Base-by-base conservation (phyloP, 805 yeast genomes). In the Ogataea naganishii region DNA sequence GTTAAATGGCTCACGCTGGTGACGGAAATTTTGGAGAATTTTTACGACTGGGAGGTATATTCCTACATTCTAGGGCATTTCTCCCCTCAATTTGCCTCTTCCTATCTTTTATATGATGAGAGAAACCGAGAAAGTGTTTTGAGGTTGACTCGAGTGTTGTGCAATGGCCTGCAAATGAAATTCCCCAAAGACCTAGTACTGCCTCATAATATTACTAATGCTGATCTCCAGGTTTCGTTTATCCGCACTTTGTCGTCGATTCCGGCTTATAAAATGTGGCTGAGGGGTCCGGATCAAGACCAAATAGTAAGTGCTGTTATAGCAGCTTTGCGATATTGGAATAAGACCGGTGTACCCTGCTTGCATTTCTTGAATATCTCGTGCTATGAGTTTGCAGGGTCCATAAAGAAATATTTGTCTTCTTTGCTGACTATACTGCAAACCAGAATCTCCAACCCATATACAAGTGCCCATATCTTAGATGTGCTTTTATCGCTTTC, bases 311-410 rank as follows among this genome's bases (percentile, higher is more conserved):
- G 66, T 32, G 64, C 85, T 0, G 60, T 80, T 17, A 58, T 78
- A 9, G 54, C 65, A 26, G 82, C 83, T 0, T 53, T 82, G 31
- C 68, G 75, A 14, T 75, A 85, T 1, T 80, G 88, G 83, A 85
- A 84, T 36, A 72, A 72, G 36, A 75, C 94, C 0, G 82, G 85
- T 0, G 69, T 78, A 20, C 85, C 94, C 3, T 73, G 85, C 39
- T 69, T 86, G 18, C 85, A 84, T 41, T 76, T 79, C 24, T 58
- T 88, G 34, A 74, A 80, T 5, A 65, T 80, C 3, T 80, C 89
- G 41, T 80, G 94, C 47, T 84, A 80, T 49, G 95, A 83, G 47
- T 63, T 81, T 20, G 94, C 95, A 1, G 48, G 64, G 8, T 73
- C 89, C 0, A 65, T 86, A 32, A 80, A 78, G 48, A 76, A 78